A percentile compares a stretch with the other conserved stretches of the same genome.
Conservation (phyloP, 352 stramenopile species). For the Phytophthora palmivora region DNA sequence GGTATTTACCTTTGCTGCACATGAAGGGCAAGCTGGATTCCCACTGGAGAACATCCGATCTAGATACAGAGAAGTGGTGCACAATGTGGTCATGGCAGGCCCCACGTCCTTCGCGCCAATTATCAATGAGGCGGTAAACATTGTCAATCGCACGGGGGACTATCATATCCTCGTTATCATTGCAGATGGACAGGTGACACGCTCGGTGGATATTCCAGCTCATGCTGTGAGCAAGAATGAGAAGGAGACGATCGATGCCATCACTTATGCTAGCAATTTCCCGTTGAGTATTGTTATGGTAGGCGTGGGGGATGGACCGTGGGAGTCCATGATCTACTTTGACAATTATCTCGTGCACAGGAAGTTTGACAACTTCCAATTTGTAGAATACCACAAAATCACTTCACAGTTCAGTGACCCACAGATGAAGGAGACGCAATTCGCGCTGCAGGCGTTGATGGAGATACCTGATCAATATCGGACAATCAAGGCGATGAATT, state of each 20-base stretch:
- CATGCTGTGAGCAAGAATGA: slow-evolving; percentile 86
- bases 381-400: slow-evolving; percentile 87
- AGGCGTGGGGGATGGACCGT: slow-evolving; percentile 81
- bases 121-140: slow-evolving; percentile 82
- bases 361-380: slow-evolving; percentile 91
- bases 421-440: slow-evolving; percentile 69
- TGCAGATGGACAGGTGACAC: slow-evolving; percentile 87
- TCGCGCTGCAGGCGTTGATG: slow-evolving; percentile 86
- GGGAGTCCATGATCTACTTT: slow-evolving; percentile 85
- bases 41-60: slow-evolving; percentile 69
- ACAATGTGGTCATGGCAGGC: slow-evolving; percentile 78
- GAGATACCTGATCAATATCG: slow-evolving; percentile 87
- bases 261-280: slow-evolving; percentile 82
- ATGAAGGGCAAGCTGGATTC: slow-evolving; percentile 51
- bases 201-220: slow-evolving; percentile 77
- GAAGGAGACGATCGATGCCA: slow-evolving; percentile 89
- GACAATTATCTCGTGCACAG: slow-evolving; percentile 80
- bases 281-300: slow-evolving; percentile 85
- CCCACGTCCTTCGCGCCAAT: slow-evolving; percentile 89
- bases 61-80: slow-evolving; percentile 76
- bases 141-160: slow-evolving; percentile 77
- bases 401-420: slow-evolving; percentile 49
- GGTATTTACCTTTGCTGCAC: slow-evolving; percentile 76
- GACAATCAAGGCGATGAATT: slow-evolving; percentile 77
- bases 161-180: slow-evolving; percentile 92